A percentile compares a stretch with the other conserved stretches of the same genome.
These are phyloP conservation scores for Angomonas deanei DNA, from an alignment of 208 protist genomes.

Conservation along the genomic window DNA sequence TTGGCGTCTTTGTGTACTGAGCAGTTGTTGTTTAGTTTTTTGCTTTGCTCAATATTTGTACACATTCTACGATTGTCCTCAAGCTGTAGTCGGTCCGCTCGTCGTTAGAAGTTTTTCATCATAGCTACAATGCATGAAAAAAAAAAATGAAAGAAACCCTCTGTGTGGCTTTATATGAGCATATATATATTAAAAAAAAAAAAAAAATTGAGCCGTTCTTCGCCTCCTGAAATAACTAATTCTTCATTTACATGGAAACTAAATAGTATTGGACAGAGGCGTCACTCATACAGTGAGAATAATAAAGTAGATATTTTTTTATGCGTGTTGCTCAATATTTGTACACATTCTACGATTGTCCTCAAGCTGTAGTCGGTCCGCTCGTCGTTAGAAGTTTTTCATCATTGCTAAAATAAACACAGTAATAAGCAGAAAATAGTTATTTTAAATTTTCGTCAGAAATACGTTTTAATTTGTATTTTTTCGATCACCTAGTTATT, in stretches of 20 bases:
- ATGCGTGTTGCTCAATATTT: conserved; percentile 3
- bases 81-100: conserved; percentile 4
- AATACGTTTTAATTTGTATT: conserved; percentile 6
- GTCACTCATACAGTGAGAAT: neutral
- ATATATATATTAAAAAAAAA: too few species aligned
- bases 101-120: conserved; percentile 3
- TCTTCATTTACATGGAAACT: neutral
- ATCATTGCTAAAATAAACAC: neutral
- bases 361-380: conserved; percentile 2
- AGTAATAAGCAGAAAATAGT: neutral
- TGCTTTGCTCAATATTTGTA: conserved; percentile 8
- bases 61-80: conserved; percentile 3
- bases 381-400: conserved; percentile 5
- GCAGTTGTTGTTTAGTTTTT: neutral
- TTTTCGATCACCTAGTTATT: conserved; percentile 2
- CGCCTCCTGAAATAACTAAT: conserved; percentile 2
- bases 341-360: conserved; percentile 5
- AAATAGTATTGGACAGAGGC: neutral
- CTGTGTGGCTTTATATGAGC: too few species aligned
- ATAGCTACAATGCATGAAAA: neutral
- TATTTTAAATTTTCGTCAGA: neutral
- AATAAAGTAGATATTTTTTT: neutral
- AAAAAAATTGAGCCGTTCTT: neutral
- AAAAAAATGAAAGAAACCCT: conserved; percentile 9
- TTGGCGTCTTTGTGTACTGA: neutral